Evolutionary conservation across 495 filamentous ascomycete species (phyloP).

Genomic region (Xylaria cubensis): DNA sequence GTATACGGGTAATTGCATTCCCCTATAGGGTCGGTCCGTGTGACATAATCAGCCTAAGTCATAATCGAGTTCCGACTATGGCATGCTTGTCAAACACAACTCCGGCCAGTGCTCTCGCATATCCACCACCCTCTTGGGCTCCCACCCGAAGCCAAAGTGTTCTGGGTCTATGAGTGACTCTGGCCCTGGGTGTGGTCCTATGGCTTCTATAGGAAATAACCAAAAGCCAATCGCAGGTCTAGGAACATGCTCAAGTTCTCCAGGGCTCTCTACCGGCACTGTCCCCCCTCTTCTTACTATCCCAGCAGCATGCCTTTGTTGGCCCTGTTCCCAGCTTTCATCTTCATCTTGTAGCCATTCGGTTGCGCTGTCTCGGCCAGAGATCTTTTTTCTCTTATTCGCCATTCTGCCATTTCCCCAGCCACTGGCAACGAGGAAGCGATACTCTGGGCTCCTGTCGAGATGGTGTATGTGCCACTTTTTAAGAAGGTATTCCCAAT

Average conservation of each 20-base stretch:
- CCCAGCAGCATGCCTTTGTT: background rate
- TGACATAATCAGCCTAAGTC: background rate
- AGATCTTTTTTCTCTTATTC: background rate
- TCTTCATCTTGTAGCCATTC: slow-evolving; percentile 13
- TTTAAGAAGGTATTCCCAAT: background rate
- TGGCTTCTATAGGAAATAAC: slow-evolving; percentile 17
- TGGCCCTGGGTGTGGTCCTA: background rate
- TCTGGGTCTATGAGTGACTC: background rate
- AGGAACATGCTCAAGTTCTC: slow-evolving; percentile 15
- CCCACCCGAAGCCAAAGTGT: background rate
- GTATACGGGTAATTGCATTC: no score
- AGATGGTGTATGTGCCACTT: background rate
- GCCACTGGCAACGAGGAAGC: background rate
- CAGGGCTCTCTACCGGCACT: slow-evolving; percentile 10
- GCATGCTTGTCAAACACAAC: slow-evolving; percentile 11
- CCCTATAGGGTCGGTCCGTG: no score
- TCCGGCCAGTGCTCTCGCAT: slow-evolving; percentile 19
- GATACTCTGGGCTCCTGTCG: background rate
- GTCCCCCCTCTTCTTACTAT: slow-evolving; percentile 12
- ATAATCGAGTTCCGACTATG: background rate
- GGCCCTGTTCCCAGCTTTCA: background rate
- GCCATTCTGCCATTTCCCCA: background rate
- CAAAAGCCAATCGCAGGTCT: slow-evolving; percentile 19
- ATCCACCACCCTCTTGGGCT: slow-evolving; percentile 5
- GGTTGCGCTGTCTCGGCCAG: slow-evolving; percentile 2